Evolutionary conservation across 495 filamentous ascomycete species (phyloP), one percentile per base, ranked within the genome.

Genomic region (Neurospora sp.): DNA sequence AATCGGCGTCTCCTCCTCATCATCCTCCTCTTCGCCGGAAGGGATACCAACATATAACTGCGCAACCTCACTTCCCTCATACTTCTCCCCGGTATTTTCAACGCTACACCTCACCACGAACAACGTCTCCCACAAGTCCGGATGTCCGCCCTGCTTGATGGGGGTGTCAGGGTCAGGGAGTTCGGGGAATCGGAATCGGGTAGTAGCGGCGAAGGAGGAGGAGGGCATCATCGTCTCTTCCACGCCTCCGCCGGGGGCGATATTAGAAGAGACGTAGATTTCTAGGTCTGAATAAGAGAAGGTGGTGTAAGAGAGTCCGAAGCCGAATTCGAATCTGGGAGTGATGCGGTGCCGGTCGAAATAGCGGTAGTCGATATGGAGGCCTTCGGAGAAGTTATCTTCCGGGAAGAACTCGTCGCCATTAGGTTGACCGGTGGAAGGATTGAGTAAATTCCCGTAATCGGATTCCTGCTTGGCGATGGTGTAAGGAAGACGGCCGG

Each of bases 291-390:
- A 66, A 9, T 66, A 66, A 37, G 53, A 66, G 14, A 92, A 93
- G 5, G 82, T 90, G 46, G 91, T 92, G 79, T 93, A 94, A 74
- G 86, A 90, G 71, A 96, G 82, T 46, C 93, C 93, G 76, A 87
- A 92, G 7, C 93, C 93, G 73, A 96, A 96, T 79, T 93, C 91
- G 76, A 88, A 96, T 44, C 90, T 85, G 2, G 92, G 91, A n/a
- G 84, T 83, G 71, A 90, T 86, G 27, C 84, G 82, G 48, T 84
- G 79, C 74, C 86, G 87, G 84, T 96, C 93, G 69, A 95, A 92
- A 71, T 83, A 80, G 66, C 93, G 89, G 82, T 96, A 96, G 80
- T 96, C 93, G 73, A 94, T 91, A 79, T 90, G 90, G n/a, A 90
- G 82, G 59, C 92, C 91, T 73, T 94, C 92, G 6, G 80, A 83